Base-by-base conservation (phyloP, 2,329 filamentous ascomycete genomes). In the Phoma sp. region DNA sequence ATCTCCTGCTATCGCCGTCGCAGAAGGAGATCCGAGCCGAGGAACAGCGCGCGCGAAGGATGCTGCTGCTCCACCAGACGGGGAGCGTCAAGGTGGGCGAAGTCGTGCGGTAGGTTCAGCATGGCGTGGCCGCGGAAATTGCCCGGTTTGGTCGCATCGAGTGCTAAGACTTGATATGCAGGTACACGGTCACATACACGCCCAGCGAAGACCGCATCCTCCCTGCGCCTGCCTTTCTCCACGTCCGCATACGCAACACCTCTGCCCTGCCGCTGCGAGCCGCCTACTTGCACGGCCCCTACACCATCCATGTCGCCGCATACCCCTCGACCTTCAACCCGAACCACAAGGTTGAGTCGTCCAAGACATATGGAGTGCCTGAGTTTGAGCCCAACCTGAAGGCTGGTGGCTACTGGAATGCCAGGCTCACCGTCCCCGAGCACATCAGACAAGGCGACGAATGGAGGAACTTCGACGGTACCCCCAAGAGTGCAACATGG, bases 331-430 rank as follows among this genome's bases (percentile, higher is more conserved):
- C 82, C 41, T 98, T 95, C 78, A 84, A 93, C 67, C 91, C 93
- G 2, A 92, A 96, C 75, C 80, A 82, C 61, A 92, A 91, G 71
- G 87, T 89, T 64, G 84, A 87, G 53, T 82, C 88, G 46, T 83
- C 88, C 1, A 83, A 86, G 47, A 81, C 82, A 47, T 87, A 92
- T 77, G 91, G 90, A 41, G 83, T 89, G 1, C 95, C 95, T 13
- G 90, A 96, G 66, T 99, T 95, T 69, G 95, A 99, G 77, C 93
- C 95, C 41, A 93, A 96, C 80, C 83, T 99, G 70, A 98, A 98
- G 80, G 93, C 95, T 7, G 95, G 93, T 27, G 93, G 91, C 6
- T 86, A 83, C 40, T 99, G 93, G 89, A 85, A 87, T 65, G 89
- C 91, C 53, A 86, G 87, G 68, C 83, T 99, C 60, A 81, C 86